Evolutionary conservation across 306 rosid species (phyloP).

Genomic region (Vigna mungo): DNA sequence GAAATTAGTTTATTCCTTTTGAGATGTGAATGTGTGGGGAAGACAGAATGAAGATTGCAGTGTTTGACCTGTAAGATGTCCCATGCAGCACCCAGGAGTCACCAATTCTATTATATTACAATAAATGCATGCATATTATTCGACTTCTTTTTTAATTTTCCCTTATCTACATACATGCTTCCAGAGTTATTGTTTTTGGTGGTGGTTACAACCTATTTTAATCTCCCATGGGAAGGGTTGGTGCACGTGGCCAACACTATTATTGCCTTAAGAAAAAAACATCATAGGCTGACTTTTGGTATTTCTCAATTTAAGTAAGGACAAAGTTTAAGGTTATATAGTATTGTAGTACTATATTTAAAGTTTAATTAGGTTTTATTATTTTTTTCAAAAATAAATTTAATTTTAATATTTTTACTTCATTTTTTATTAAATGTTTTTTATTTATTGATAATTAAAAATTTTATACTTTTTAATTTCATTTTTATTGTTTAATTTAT

Average conservation of each 20-base stretch:
- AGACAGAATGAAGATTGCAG: slow-evolving; percentile 1
- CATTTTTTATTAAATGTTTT: no score
- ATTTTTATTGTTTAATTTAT: no score
- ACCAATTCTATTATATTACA: slow-evolving; percentile 5
- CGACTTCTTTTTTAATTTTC: slow-evolving; percentile 1
- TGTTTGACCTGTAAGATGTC: slow-evolving; percentile 24
- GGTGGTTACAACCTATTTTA: slow-evolving; percentile 12
- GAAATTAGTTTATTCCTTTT: neutral
- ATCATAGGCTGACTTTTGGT: neutral
- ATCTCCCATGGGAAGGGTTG: neutral
- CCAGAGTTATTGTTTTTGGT: neutral
- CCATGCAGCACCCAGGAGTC: slow-evolving; percentile 22
- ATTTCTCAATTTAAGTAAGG: slow-evolving; percentile 1
- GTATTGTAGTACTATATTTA: no score
- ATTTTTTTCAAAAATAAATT: no score
- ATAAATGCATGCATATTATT: slow-evolving; percentile 10
- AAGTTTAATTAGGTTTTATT: no score
- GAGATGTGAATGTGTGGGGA: slow-evolving; percentile 9
- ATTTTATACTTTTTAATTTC: no score
- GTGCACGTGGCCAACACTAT: slow-evolving; percentile 4
- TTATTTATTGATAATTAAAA: no score
- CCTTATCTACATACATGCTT: neutral
- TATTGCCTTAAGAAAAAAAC: slow-evolving; percentile 8
- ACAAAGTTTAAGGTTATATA: neutral
- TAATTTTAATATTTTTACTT: no score